Conservation (phyloP, 2,329 filamentous ascomycete genomes). For the Aspergillus carbonarius region DNA sequence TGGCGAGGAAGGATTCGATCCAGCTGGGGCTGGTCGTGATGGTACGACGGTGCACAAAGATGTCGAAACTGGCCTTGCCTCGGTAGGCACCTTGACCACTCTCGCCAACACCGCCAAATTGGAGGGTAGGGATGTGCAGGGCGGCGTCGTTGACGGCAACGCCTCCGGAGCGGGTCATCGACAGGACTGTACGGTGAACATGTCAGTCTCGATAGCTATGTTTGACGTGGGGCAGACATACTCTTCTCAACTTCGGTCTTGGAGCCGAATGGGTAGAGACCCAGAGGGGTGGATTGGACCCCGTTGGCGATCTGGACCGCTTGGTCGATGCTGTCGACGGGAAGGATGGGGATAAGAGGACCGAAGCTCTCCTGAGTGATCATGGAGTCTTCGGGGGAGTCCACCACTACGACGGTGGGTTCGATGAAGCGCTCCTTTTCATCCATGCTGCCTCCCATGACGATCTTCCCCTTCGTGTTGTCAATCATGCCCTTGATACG, state of each 20-base stretch:
- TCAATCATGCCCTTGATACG: slow-evolving; percentile 93
- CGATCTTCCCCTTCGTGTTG: slow-evolving; percentile 74
- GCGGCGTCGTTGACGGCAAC: slow-evolving; percentile 60
- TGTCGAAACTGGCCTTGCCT: slow-evolving; percentile 67
- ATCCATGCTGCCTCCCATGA: slow-evolving; percentile 83
- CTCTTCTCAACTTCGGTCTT: slow-evolving; percentile 74
- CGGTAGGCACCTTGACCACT: slow-evolving; percentile 76
- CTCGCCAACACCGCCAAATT: slow-evolving; percentile 81
- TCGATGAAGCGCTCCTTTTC: slow-evolving; percentile 80
- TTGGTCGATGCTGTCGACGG: slow-evolving; percentile 76
- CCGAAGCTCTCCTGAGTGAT: slow-evolving; percentile 86
- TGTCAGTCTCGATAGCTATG: neutral
- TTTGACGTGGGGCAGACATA: slow-evolving; percentile 41
- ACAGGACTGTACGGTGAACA: slow-evolving; percentile 51
- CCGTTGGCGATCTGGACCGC: slow-evolving; percentile 79
- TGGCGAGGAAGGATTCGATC: slow-evolving; percentile 57
- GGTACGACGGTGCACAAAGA: slow-evolving; percentile 60
- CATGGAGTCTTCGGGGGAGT: slow-evolving; percentile 72
- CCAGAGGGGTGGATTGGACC: slow-evolving; percentile 79
- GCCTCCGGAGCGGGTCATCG: slow-evolving; percentile 65
- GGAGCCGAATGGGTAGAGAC: slow-evolving; percentile 80
- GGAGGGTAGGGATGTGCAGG: slow-evolving; percentile 70
- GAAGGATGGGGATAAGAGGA: slow-evolving; percentile 80
- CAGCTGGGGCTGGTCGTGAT: slow-evolving; percentile 61
- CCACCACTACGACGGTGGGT: slow-evolving; percentile 85